Evolutionary conservation across 106 monocot species (phyloP).

Genomic region (Phalaenopsis equestris): DNA sequence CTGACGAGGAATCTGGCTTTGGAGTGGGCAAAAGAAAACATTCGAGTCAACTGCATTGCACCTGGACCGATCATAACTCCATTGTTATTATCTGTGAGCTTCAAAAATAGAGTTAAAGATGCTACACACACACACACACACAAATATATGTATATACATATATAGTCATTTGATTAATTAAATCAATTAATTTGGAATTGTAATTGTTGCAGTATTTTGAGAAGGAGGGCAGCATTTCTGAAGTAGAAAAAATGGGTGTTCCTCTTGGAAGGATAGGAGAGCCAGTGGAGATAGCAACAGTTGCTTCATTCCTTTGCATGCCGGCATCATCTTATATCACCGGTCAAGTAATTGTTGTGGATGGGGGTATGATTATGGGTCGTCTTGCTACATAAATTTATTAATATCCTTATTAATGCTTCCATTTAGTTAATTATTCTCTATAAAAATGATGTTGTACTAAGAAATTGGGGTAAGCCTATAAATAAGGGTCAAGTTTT

Average conservation of each 20-base stretch:
- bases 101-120: background rate
- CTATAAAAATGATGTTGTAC: no score
- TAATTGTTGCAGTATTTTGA: background rate
- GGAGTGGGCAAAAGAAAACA: constrained; percentile 33
- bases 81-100: background rate
- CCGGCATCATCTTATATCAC: constrained; percentile 15
- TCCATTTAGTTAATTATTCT: no score
- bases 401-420: no score
- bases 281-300: background rate
- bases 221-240: background rate
- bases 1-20: constrained; percentile 23
- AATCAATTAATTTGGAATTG: background rate
- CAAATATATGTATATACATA: no score
- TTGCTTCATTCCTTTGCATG: constrained; percentile 13
- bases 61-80: background rate
- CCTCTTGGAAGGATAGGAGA: background rate
- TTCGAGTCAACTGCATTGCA: background rate
- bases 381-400: background rate
- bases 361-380: constrained; percentile 10
- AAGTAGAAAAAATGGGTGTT: background rate
- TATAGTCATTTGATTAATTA: no score
- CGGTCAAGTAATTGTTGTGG: background rate
- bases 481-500: no score
- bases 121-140: no score
- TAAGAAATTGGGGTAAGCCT: no score